Conservation (phyloP, 1,139 yeast genomes). For the Kodamaea arcana region DNA sequence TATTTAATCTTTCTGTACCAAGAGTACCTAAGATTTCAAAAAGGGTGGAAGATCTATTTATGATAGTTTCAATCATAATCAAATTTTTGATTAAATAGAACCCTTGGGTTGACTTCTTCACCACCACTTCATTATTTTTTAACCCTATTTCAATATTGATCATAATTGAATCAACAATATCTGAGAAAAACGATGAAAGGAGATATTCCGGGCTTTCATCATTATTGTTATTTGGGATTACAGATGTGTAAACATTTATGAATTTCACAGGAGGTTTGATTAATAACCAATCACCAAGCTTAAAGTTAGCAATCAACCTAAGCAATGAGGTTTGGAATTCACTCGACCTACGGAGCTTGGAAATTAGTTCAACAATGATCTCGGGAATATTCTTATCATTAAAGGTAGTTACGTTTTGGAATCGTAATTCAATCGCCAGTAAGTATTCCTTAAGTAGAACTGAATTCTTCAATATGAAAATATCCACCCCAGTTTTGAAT, state of each 20-base stretch:
- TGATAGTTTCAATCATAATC: constrained; percentile 68
- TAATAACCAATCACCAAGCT: constrained; percentile 70
- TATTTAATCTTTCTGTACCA: constrained; percentile 65
- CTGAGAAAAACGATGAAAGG: constrained; percentile 64
- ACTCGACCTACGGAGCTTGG: constrained; percentile 59
- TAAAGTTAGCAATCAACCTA: constrained; percentile 47
- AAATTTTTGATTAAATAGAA: constrained; percentile 68
- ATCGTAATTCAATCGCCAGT: constrained; percentile 49
- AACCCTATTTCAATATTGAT: constrained; percentile 56
- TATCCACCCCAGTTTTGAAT: constrained; percentile 8
- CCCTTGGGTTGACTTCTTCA: constrained; percentile 58
- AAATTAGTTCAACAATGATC: constrained; percentile 60
- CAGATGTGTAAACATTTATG: constrained; percentile 47
- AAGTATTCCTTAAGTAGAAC: constrained; percentile 51
- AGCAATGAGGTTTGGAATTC: constrained; percentile 57
- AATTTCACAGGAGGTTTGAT: constrained; percentile 48
- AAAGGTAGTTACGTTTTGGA: constrained; percentile 42
- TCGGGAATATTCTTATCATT: constrained; percentile 68
- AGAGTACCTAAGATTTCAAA: constrained; percentile 54
- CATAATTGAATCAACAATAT: constrained; percentile 69
- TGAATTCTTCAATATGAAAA: constrained; percentile 12
- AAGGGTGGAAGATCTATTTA: constrained; percentile 55
- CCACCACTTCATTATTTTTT: constrained; percentile 29
- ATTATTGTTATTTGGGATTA: constrained; percentile 30
- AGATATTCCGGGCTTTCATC: constrained; percentile 47